These are phyloP conservation scores for Triticum urartu DNA, from an alignment of 176 grass and related monocot species.

Conservation along the genomic window DNA sequence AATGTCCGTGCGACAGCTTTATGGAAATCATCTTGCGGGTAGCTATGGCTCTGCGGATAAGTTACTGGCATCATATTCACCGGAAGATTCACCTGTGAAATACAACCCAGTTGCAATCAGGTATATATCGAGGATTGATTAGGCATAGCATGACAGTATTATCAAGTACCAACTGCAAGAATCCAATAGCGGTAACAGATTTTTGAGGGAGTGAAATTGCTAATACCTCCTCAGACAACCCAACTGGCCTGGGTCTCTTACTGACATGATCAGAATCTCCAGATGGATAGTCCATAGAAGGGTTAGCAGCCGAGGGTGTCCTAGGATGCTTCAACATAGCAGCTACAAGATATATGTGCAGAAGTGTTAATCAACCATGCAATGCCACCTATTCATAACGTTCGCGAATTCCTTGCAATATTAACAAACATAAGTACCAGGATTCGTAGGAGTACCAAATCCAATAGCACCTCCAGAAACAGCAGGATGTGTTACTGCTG, in stretches of 20 bases:
- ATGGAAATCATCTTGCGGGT: constrained; percentile 83
- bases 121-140: background rate
- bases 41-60: constrained; percentile 86
- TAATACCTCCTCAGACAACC: constrained; percentile 86
- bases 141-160: constrained; percentile 3
- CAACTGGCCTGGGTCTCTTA: constrained; percentile 92
- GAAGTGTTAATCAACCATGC: constrained; percentile 21
- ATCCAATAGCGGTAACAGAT: constrained; percentile 12
- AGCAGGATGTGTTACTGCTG: constrained; percentile 71
- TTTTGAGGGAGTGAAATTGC: constrained; percentile 19
- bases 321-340: constrained; percentile 93
- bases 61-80: constrained; percentile 75
- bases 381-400: constrained; percentile 1
- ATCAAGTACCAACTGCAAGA: constrained; percentile 9
- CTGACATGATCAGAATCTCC: constrained; percentile 88
- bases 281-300: constrained; percentile 79
- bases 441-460: constrained; percentile 83
- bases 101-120: constrained; percentile 17
- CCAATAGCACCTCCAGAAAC: constrained; percentile 92
- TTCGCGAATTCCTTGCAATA: constrained; percentile 32
- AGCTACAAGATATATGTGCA: constrained; percentile 35
- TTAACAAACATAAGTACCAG: constrained; percentile 53
- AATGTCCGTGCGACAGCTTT: constrained; percentile 74
- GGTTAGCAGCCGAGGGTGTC: constrained; percentile 65
- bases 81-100: constrained; percentile 82